A percentile compares a stretch with the other conserved stretches of the same genome.
Conservation (phyloP, 257 asterid species). For the Capsicum rhomboideum region DNA sequence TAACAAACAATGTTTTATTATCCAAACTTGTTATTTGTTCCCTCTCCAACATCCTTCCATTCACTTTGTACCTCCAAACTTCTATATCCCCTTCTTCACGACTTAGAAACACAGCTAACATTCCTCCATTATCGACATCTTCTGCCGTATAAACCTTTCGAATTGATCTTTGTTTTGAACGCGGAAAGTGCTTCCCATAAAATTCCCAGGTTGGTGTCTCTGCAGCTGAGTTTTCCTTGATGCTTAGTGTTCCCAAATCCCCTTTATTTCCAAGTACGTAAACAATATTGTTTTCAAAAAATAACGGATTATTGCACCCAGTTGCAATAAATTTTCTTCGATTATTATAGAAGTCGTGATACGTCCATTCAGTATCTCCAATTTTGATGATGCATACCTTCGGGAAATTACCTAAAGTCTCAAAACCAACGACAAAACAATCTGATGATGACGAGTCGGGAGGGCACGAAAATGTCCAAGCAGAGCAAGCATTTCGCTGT, state of each 20-base stretch:
- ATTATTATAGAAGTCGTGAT: neutral
- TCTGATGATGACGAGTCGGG: too few species aligned
- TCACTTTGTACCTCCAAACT: neutral
- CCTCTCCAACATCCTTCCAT: neutral
- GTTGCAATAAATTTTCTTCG: rapidly evolving
- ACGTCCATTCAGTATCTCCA: neutral
- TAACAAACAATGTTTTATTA: neutral
- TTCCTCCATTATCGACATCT: neutral
- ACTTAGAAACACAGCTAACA: neutral
- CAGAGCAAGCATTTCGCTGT: neutral
- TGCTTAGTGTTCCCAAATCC: neutral
- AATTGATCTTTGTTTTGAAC: neutral
- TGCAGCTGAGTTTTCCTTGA: neutral
- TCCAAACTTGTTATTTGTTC: neutral
- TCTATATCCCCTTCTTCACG: neutral
- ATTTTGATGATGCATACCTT: neutral
- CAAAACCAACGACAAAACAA: neutral
- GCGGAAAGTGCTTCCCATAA: neutral
- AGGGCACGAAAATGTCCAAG: neutral
- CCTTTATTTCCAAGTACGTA: neutral
- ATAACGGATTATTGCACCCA: neutral
- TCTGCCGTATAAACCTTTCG: neutral
- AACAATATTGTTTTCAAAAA: neutral
- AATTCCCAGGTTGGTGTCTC: neutral
- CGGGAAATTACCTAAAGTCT: neutral